phyloP scores from a whole-genome alignment of 1,284 basidiomycete species.

The Cystobasidium sp. region DNA sequence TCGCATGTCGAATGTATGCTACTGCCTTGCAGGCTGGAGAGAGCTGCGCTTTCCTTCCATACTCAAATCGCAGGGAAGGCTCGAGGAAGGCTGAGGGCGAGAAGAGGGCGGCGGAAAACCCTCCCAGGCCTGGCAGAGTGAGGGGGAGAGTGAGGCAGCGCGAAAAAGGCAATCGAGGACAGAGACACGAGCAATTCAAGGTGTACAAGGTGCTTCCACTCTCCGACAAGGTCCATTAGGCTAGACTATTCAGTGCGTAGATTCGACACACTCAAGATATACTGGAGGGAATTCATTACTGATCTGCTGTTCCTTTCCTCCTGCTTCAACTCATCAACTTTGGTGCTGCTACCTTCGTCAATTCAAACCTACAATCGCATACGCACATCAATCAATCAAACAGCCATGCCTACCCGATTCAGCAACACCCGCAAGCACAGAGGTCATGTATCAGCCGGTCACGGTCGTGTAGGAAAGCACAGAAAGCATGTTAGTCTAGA shows the following conservation, averaged over 20 bases:
- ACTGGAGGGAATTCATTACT: not conserved
- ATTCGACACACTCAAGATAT: not conserved
- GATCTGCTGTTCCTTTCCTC: not conserved
- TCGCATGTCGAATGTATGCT: too few species aligned
- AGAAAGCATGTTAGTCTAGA: slow-evolving; percentile 67
- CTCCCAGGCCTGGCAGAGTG: not conserved
- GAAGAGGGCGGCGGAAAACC: too few species aligned
- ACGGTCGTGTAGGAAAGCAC: slow-evolving; percentile 99
- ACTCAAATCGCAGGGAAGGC: too few species aligned
- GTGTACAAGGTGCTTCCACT: not conserved
- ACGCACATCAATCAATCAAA: not conserved
- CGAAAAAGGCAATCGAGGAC: not conserved
- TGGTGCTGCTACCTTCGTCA: not conserved
- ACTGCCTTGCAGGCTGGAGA: too few species aligned
- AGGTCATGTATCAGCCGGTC: slow-evolving; percentile 97
- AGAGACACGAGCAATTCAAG: not conserved
- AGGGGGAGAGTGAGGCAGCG: not conserved
- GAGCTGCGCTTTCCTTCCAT: too few species aligned
- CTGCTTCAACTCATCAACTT: too few species aligned
- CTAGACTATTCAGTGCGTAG: not conserved
- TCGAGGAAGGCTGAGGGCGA: too few species aligned
- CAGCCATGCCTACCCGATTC: slow-evolving; percentile 53
- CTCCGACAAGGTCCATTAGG: not conserved
- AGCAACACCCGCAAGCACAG: slow-evolving; percentile 66
- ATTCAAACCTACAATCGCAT: not conserved